Conservation (phyloP, 129 eudicot species). For the Oenanthe sinensis region DNA sequence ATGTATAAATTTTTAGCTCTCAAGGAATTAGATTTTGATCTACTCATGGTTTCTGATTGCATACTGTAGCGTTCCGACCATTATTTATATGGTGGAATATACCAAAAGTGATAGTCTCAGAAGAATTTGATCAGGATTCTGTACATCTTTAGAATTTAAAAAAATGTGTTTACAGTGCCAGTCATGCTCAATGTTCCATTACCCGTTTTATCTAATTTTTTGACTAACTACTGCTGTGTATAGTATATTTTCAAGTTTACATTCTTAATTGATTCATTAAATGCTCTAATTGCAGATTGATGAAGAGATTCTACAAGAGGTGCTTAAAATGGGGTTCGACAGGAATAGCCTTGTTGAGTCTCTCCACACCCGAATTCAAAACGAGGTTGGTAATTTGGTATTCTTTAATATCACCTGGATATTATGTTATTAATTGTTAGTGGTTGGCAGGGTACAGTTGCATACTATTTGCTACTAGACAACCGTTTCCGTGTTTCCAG, state of each 20-base stretch:
- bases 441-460: conserved; percentile 64
- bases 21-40: neutral
- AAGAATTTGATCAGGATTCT: neutral
- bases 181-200: neutral
- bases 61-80: neutral
- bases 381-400: conserved; percentile 39
- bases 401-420: neutral
- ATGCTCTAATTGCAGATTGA: conserved; percentile 45
- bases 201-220: neutral
- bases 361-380: conserved; percentile 56
- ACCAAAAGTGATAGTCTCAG: neutral
- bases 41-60: neutral
- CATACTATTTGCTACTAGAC: conserved; percentile 64
- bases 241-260: neutral
- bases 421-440: no score
- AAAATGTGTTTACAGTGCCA: neutral
- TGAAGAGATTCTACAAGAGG: conserved; percentile 53
- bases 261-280: neutral
- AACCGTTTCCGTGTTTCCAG: conserved; percentile 57
- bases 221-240: neutral
- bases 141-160: neutral
- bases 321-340: conserved; percentile 63
- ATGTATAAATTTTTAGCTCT: neutral
- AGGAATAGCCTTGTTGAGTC: conserved; percentile 49
- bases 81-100: neutral